phyloP scores from a whole-genome alignment of 2,329 filamentous ascomycete species.

The Colletotrichum sojae region DNA sequence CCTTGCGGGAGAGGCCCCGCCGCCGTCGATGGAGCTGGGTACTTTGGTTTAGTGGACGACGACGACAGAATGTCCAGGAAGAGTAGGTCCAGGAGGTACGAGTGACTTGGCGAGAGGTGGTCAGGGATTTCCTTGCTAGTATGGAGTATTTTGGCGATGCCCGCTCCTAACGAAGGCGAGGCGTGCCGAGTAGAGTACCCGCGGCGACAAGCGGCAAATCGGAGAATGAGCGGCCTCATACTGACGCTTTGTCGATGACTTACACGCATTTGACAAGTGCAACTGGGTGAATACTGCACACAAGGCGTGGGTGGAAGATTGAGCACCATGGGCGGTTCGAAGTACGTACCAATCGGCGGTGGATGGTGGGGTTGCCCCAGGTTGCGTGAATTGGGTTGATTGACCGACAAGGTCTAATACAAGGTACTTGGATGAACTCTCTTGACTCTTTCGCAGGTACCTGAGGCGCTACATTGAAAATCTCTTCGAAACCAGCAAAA shows the following conservation, averaged over 20 bases:
- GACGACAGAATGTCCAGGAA: slow-evolving; percentile 68
- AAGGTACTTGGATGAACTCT: background rate
- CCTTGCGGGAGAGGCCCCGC: slow-evolving; percentile 68
- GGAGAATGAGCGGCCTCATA: slow-evolving; percentile 19
- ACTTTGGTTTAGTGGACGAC: slow-evolving; percentile 35
- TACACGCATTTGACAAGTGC: slow-evolving; percentile 14
- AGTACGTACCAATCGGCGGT: no score
- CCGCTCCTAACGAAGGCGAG: slow-evolving; percentile 6
- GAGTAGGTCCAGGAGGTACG: slow-evolving; percentile 75
- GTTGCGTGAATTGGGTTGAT: background rate
- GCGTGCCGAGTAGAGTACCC: slow-evolving; percentile 23
- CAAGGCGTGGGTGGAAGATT: no score
- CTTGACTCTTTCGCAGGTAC: background rate
- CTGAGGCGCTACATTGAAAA: background rate
- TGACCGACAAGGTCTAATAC: background rate
- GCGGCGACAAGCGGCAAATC: slow-evolving; percentile 8
- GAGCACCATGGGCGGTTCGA: no score
- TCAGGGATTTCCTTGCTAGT: slow-evolving; percentile 56
- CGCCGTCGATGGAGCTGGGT: slow-evolving; percentile 21
- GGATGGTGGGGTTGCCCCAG: no score
- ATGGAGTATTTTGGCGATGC: slow-evolving; percentile 30
- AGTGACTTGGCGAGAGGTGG: slow-evolving; percentile 69
- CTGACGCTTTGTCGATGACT: slow-evolving; percentile 20
- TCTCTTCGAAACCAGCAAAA: background rate
- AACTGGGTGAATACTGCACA: background rate